Percentiles rank a stretch among this genome's conserved stretches.
These are phyloP conservation scores for Cucumis melo DNA, from an alignment of 306 rosid genomes.

Conservation along the genomic window DNA sequence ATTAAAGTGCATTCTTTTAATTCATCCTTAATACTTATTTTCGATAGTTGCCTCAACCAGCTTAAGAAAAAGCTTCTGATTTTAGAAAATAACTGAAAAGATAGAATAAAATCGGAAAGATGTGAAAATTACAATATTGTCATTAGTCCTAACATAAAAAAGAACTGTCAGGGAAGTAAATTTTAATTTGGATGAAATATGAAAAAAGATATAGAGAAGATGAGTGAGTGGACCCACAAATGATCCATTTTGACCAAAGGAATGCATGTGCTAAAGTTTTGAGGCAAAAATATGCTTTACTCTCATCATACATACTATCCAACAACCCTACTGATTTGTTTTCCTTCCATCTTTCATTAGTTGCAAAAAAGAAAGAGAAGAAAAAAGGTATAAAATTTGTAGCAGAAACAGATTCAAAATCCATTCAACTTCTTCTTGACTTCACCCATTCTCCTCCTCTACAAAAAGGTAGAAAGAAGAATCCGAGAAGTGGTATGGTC, in stretches of 20 bases:
- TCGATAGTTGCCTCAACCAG: too few relatives aligned
- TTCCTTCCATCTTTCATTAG: too few relatives aligned
- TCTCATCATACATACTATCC: not conserved
- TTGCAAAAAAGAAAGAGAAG: too few relatives aligned
- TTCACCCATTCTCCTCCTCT: not conserved
- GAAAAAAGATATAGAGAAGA: not conserved
- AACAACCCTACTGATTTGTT: not conserved
- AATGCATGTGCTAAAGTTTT: not conserved
- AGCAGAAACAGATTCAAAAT: not conserved
- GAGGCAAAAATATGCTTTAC: not conserved
- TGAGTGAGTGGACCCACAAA: not conserved
- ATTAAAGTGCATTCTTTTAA: too few relatives aligned
- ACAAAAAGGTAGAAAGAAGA: not conserved
- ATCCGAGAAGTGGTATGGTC: not conserved
- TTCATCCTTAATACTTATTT: too few relatives aligned
- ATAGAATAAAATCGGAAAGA: too few relatives aligned
- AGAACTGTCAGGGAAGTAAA: not conserved
- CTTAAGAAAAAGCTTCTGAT: too few relatives aligned
- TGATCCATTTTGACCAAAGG: slow-evolving; percentile 1
- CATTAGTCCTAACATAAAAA: not conserved
- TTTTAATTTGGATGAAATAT: not conserved
- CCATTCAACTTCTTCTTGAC: not conserved
- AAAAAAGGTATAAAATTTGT: too few relatives aligned
- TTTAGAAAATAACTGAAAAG: too few relatives aligned
- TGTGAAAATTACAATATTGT: too few relatives aligned